Percentiles rank a stretch among this genome's conserved stretches.
These are phyloP conservation scores for Phyllosticta paracitricarpa DNA, from an alignment of 2,329 filamentous ascomycete genomes.

Conservation along the genomic window DNA sequence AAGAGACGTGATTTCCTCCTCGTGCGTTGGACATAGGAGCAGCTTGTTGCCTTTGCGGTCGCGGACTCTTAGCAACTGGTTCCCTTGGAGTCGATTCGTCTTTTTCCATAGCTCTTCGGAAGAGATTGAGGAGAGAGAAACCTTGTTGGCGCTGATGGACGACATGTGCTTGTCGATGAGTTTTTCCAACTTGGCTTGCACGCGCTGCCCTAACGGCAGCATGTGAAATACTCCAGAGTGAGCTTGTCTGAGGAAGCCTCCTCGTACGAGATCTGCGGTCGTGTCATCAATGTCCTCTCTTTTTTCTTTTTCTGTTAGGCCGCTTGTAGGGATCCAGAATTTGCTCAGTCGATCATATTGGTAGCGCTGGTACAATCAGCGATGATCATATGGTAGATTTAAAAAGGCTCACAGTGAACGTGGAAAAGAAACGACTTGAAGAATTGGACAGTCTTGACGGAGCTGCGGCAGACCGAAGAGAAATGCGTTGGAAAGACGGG, in stretches of 20 bases:
- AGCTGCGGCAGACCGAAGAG: neutral
- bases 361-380: slow-evolving; percentile 26
- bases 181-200: slow-evolving; percentile 78
- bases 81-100: slow-evolving; percentile 71
- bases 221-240: slow-evolving; percentile 89
- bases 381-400: neutral
- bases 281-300: slow-evolving; percentile 36
- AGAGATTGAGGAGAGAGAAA: slow-evolving; percentile 76
- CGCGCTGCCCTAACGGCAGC: slow-evolving; percentile 73
- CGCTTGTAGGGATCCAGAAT: slow-evolving; percentile 70
- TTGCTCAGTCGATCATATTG: slow-evolving; percentile 55
- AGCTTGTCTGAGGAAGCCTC: slow-evolving; percentile 46
- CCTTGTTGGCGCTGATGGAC: slow-evolving; percentile 62
- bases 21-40: slow-evolving; percentile 83
- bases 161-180: slow-evolving; percentile 87
- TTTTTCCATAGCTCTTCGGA: slow-evolving; percentile 73
- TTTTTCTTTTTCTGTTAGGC: slow-evolving; percentile 46
- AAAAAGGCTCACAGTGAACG: neutral
- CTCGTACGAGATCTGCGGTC: slow-evolving; percentile 34
- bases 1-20: slow-evolving; percentile 86
- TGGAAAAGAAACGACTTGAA: neutral
- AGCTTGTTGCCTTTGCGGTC: slow-evolving; percentile 69
- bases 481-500: slow-evolving; percentile 6
- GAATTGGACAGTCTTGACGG: neutral
- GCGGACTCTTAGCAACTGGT: slow-evolving; percentile 73